Base-by-base conservation (phyloP, 2,329 filamentous ascomycete species). In the Remersonia thermophila region DNA sequence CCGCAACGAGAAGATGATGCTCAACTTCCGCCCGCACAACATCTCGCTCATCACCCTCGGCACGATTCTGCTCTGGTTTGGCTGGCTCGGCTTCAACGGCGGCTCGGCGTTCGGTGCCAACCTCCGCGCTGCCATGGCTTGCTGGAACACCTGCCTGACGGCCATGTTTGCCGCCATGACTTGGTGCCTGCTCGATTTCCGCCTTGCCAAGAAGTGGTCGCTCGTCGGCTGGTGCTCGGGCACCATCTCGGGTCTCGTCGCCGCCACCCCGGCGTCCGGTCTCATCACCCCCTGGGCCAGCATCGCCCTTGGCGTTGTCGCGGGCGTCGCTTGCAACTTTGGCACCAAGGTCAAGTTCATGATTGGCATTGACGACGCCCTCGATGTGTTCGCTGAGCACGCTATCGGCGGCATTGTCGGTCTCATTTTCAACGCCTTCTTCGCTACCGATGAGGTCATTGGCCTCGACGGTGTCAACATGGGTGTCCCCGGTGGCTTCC, bases 1-100 rank as follows among this genome's bases (percentile, higher is more conserved):
- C 54, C 85, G 91, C 48, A 91, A 95, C 66, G 89, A 96, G 67
- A 91, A 86, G 67, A 95, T 96, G 86, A 95, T 96, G 84, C 76
- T 95, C 63, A 96, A 96, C 73, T 96, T 96, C 74, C 84, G 91
- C 49, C 91, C 91, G 13, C 91, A 98, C 71, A 98, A 98, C 67
- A 91, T 96, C 48, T 94, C 87, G 5, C 74, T 96, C 54, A 94
- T 98, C 62, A 87, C 91, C 1, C 80, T 96, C 50, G 91, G 91
- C 45, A 96, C 91, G 3, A 74, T 94, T 47, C 74, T 98, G 51
- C 84, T 98, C 38, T 96, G 87, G 87, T 96, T 96, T 54, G 91
- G 91, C 54, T 98, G 91, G 91, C 71, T 98, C 46, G 91, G 87
- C 37, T 98, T 98, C 76, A 98, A 98, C 69, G 91, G 89, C 51